Base-by-base conservation (phyloP, 805 yeast genomes). In the Saitoella complicata region DNA sequence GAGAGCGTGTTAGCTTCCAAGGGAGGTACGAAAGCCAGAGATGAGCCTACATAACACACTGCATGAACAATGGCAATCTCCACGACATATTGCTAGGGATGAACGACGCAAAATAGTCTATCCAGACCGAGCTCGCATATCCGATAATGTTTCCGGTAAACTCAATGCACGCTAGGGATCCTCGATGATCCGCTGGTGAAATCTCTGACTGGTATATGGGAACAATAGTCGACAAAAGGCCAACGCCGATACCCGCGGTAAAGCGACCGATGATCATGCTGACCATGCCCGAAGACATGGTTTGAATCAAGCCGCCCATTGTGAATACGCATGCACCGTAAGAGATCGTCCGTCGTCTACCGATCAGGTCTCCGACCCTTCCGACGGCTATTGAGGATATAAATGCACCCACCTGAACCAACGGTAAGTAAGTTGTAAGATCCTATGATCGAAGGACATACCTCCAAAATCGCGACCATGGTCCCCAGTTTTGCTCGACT, bases 141-240 rank as follows among this genome's bases (percentile, higher is more conserved):
- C 94, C 95, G 5, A 77, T 57, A 38, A 85, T 76, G 61, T 84
- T 85, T 7, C 94, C 93, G 0, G 93, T 78, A 61, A 84, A 86
- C 58, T 85, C 93, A 35, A 84, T 80, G 57, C 94, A 82, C 3
- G 88, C 94, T 44, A 84, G 66, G 55, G 75, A 72, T 2, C 95
- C 95, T 56, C 95, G 70, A 52, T 81, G 82, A 55, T 82, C 82
- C 29, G 86, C 80, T 1, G 95, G 95, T 5, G 87, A 75, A 42
- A 86, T 82, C 55, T 75, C 80, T 6, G 73, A 65, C 55, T 75
- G 79, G 57, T 74, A 75, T 45, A 76, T 68, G 4, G 80, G 80
- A 12, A 76, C 76, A 30, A 74, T 74, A 4, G 78, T 72, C 37
- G 76, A 70, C 42, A 75, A 60, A 46, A 72, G 65, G 4, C 80